Evolutionary conservation across 2,329 filamentous ascomycete genomes (phyloP), one percentile per base, ranked within the genome.

Genomic region (Ascomycota sp.): DNA sequence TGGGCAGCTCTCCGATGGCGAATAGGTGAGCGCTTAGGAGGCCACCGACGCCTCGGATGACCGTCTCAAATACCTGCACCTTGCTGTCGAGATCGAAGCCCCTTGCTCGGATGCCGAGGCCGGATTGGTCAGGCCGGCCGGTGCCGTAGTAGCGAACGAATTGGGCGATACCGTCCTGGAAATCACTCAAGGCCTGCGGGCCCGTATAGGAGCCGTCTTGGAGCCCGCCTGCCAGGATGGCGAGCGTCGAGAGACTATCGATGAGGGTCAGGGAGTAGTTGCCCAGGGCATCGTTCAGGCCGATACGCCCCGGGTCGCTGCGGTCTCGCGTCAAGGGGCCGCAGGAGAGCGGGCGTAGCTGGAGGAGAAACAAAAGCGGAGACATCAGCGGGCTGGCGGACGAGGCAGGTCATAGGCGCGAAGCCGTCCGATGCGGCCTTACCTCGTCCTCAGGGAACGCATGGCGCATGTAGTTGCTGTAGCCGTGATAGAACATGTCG

Each of bases 61-160:
- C 86, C 1, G 86, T 95, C 57, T 98, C 89, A 45, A 98, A 98
- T 24, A 98, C 82, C 55, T 98, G 86, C 2, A 98, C 89, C 53
- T 95, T 98, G 57, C 85, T 93, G 52, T 98, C 86, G 25, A 93
- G 60, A 50, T 98, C 82, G 44, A 98, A 98, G 0, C 83, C 89
- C 32, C 72, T 67, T 4, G 74, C 73, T 38, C 82, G 64, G 33
- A 65, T 59, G 4, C 86, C 86, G 44, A 69, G 63, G 6, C 79
- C 81, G 5, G 63, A 62, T 10, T 67, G 59, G 3, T 78, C 75
- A 7, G 61, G 53, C 20, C 71, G 72, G 2, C 85, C 86, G 51
- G 94, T 85, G 4, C 86, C 86, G 49, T 94, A 95, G 41, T 89
- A 61, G 38, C 70, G 59, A 3, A 94, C 76, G 40, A 95, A 60